Evolutionary conservation across 805 yeast species (phyloP).

Genomic region (Yarrowia deformans): DNA sequence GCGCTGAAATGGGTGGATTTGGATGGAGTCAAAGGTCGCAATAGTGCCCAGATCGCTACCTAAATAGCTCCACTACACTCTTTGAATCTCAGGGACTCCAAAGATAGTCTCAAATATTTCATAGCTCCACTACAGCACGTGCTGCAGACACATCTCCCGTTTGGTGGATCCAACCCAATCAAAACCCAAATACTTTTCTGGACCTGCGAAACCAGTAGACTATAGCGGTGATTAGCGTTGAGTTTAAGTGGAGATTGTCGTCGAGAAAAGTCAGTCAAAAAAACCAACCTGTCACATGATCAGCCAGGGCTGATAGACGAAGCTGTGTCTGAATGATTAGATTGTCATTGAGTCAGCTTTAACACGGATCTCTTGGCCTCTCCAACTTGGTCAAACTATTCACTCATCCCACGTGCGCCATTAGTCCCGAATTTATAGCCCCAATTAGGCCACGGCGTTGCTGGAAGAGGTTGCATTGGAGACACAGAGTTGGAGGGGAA

Average conservation of each 20-base stretch:
- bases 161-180: not conserved
- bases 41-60: too few species aligned
- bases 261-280: not conserved
- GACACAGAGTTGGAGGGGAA: not conserved
- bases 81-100: not conserved
- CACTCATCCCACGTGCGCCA: too few species aligned
- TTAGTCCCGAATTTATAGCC: not conserved
- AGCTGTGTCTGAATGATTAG: too few species aligned
- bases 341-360: too few species aligned
- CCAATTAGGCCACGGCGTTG: not conserved
- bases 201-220: slow-evolving; percentile 9
- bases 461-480: not conserved
- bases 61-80: too few species aligned
- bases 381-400: too few species aligned
- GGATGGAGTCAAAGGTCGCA: too few species aligned
- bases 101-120: too few species aligned
- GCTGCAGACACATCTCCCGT: not conserved
- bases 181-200: not conserved
- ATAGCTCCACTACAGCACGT: not conserved
- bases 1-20: not conserved
- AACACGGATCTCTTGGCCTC: too few species aligned
- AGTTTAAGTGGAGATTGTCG: not conserved
- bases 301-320: too few species aligned
- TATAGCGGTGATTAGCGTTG: not conserved
- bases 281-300: too few species aligned